phyloP scores from a whole-genome alignment of 2,329 filamentous ascomycete genomes.

The Cryphonectria nitschkei region DNA sequence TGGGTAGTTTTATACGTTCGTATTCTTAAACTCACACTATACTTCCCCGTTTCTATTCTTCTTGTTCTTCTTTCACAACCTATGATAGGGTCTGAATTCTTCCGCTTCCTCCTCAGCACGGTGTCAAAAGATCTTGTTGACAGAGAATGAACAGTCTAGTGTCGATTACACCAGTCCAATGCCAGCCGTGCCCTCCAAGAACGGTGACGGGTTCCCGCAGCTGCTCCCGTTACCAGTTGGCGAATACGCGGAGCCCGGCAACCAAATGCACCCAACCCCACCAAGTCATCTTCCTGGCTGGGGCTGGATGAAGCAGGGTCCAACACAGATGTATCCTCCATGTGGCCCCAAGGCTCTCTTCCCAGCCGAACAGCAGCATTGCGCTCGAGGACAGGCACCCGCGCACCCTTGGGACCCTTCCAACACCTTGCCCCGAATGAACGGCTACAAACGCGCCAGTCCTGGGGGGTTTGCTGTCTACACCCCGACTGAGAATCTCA shows the following conservation, averaged over 20 bases:
- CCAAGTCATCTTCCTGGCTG: too few relatives aligned
- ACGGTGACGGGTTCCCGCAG: too few relatives aligned
- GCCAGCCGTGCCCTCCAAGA: not conserved
- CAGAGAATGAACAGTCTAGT: not conserved
- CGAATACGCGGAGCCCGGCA: not conserved
- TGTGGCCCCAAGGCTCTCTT: not conserved
- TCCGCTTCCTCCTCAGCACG: not conserved
- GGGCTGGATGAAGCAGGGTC: not conserved
- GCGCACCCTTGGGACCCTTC: not conserved
- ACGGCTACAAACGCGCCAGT: not conserved
- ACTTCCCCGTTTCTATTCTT: not conserved
- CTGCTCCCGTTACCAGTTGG: not conserved
- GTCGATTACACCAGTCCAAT: not conserved
- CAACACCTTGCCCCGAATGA: not conserved
- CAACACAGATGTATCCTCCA: not conserved
- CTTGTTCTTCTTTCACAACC: not conserved
- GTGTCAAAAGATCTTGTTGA: not conserved
- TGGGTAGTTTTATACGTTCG: not conserved
- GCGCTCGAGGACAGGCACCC: not conserved
- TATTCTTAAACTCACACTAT: not conserved
- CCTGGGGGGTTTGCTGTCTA: not conserved
- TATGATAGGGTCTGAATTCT: too few relatives aligned
- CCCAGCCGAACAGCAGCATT: too few relatives aligned
- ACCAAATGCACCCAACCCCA: not conserved
- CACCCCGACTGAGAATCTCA: not conserved